Evolutionary conservation across 495 filamentous ascomycete species (phyloP), one percentile per base, ranked within the genome.

Genomic region (Endocarpon pusillum): DNA sequence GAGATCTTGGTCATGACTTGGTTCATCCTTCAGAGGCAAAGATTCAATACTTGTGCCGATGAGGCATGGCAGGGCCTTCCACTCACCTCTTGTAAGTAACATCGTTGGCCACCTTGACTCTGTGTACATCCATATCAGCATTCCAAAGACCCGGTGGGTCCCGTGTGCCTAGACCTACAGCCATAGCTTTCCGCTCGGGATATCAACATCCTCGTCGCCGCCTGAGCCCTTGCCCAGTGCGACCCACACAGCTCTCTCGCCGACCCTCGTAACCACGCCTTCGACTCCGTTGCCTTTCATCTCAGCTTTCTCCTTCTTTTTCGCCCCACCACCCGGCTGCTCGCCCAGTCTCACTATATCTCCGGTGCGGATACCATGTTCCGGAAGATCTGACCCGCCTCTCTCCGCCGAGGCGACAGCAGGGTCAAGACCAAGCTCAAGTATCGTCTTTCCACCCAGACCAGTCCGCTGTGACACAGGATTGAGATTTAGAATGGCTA

Each of bases 51-150:
- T n/a, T n/a, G n/a, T n/a, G n/a, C n/a, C n/a, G n/a, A n/a, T n/a
- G n/a, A n/a, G n/a, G n/a, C n/a, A n/a, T n/a, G n/a, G n/a, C 20
- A 43, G 23, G 29, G 9, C 3, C 9, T n/a, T n/a, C 24, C 19
- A 24, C 53, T 41, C 59, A 81, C 77, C 84, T 64, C 56, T 78
- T 69, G 55, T 78, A 85, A 23, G 85, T 94, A 42, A 94, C 76
- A 58, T 96, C 91, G 55, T 96, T 93, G 11, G 89, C 84, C 46
- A 96, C 58, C 61, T 96, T 96, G 15, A 97, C 75, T 27, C 72
- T 76, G 42, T 33, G 1, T 7, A 8, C 20, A 73, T 45, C 73
- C 70, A 75, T 21, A 75, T 46, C 32, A 63, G 53, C 15, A 34
- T 42, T 5, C 42, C 45, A 3, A n/a, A n/a, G n/a, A n/a, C 35